A percentile compares a stretch with the other conserved stretches of the same genome.
These are phyloP conservation scores for Aspergillus cristatus DNA, from an alignment of 495 filamentous ascomycete genomes.

Conservation along the genomic window DNA sequence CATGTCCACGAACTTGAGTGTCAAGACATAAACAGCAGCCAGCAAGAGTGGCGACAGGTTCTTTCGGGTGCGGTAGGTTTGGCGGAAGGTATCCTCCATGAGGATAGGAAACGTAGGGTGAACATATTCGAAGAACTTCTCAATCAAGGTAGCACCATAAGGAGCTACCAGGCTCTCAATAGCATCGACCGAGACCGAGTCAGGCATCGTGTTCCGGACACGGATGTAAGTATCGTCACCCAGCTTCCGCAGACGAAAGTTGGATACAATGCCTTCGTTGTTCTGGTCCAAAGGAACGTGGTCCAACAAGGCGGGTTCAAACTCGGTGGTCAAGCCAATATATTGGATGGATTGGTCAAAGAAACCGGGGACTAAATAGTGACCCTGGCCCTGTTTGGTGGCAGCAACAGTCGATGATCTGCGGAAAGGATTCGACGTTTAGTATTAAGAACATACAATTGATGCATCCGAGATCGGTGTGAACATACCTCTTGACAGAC, in stretches of 20 bases:
- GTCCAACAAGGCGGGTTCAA: slow-evolving; percentile 43
- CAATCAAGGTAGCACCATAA: slow-evolving; percentile 70
- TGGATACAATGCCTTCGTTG: slow-evolving; percentile 28
- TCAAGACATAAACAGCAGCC: slow-evolving; percentile 82
- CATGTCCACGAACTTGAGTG: slow-evolving; percentile 82
- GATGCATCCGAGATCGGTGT: no score
- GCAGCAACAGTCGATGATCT: background rate
- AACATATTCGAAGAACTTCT: slow-evolving; percentile 79
- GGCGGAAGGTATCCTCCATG: slow-evolving; percentile 77
- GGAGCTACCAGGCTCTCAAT: slow-evolving; percentile 78
- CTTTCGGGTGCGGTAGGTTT: slow-evolving; percentile 70
- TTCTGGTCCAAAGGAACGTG: slow-evolving; percentile 34
- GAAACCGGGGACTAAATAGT: slow-evolving; percentile 28
- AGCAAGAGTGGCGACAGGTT: slow-evolving; percentile 77
- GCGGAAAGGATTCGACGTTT: no score
- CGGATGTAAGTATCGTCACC: slow-evolving; percentile 80
- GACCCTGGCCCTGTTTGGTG: slow-evolving; percentile 19
- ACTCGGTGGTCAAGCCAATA: slow-evolving; percentile 44
- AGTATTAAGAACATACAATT: no score
- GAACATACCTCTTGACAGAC: slow-evolving; percentile 38
- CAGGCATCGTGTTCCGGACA: slow-evolving; percentile 27
- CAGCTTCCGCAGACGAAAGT: slow-evolving; percentile 58
- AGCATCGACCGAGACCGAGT: slow-evolving; percentile 56
- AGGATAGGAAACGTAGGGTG: slow-evolving; percentile 89
- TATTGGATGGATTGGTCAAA: slow-evolving; percentile 41